These are phyloP conservation scores for Tolypocladium nubicola DNA, from an alignment of 2,329 filamentous ascomycete species.

Conservation along the genomic window DNA sequence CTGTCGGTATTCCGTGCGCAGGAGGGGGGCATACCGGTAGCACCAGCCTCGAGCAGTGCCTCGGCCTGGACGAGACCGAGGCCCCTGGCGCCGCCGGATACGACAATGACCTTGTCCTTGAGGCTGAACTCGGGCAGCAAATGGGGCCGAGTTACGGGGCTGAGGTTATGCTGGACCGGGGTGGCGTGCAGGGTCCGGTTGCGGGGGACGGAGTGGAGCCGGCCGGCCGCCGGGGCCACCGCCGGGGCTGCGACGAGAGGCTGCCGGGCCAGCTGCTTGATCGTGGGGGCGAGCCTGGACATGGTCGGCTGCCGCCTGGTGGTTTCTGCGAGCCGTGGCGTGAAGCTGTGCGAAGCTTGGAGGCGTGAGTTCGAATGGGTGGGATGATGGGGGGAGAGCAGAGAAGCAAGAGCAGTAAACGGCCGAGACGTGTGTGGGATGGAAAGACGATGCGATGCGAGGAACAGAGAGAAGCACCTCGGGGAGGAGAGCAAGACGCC, in stretches of 20 bases:
- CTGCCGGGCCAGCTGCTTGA: slow-evolving; percentile 10
- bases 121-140: slow-evolving; percentile 66
- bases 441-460: not conserved
- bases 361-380: not conserved
- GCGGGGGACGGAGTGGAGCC: slow-evolving; percentile 1
- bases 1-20: not conserved
- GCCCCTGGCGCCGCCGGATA: slow-evolving; percentile 68
- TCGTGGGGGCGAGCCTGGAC: slow-evolving; percentile 14
- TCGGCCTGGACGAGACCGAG: slow-evolving; percentile 70
- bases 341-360: not conserved
- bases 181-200: slow-evolving; percentile 12
- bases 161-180: slow-evolving; percentile 7
- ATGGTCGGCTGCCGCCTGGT: slow-evolving; percentile 7
- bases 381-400: no score
- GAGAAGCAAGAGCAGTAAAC: not conserved
- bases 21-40: slow-evolving; percentile 36
- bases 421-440: not conserved
- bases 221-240: slow-evolving; percentile 3
- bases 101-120: slow-evolving; percentile 60
- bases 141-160: slow-evolving; percentile 11
- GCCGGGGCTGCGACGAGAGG: slow-evolving; percentile 4
- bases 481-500: not conserved
- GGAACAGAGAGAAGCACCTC: not conserved
- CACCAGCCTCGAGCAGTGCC: slow-evolving; percentile 70
- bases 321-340: no score